These are phyloP conservation scores for Saturnispora galanensis DNA, from an alignment of 805 yeast species.

Conservation along the genomic window DNA sequence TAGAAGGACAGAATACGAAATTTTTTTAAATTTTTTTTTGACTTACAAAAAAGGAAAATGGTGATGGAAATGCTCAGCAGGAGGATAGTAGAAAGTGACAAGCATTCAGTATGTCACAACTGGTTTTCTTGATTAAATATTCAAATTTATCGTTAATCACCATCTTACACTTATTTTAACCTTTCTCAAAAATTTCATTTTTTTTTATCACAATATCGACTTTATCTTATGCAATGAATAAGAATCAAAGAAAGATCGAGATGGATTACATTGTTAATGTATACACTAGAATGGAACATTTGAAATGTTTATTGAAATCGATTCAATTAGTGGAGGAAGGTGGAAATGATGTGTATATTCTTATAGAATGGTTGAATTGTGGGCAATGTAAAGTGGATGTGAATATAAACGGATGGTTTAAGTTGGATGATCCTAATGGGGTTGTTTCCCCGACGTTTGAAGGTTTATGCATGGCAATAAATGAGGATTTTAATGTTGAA, in stretches of 20 bases:
- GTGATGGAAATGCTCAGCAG: too few relatives aligned
- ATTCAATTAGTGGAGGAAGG: background rate
- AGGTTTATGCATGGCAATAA: slow-evolving; percentile 16
- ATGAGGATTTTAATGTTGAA: slow-evolving; percentile 10
- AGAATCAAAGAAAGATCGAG: background rate
- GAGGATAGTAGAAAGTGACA: background rate
- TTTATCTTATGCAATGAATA: background rate
- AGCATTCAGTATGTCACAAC: background rate
- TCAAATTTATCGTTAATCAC: background rate
- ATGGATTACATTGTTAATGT: background rate
- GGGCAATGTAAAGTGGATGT: slow-evolving; percentile 9
- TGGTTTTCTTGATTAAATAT: background rate
- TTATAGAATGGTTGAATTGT: slow-evolving; percentile 3
- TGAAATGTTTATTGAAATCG: slow-evolving; percentile 4
- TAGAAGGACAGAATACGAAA: background rate
- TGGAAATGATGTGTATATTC: background rate
- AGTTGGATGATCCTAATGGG: background rate
- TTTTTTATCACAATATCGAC: background rate
- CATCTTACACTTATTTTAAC: background rate
- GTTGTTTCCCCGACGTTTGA: slow-evolving; percentile 24
- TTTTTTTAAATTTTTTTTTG: background rate
- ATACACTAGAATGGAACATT: slow-evolving; percentile 7
- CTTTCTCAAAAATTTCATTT: background rate
- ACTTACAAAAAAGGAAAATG: background rate
- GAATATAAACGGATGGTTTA: slow-evolving; percentile 22